Evolutionary conservation across 2,329 filamentous ascomycete species (phyloP).

Genomic region (Sclerotinia glacialis): DNA sequence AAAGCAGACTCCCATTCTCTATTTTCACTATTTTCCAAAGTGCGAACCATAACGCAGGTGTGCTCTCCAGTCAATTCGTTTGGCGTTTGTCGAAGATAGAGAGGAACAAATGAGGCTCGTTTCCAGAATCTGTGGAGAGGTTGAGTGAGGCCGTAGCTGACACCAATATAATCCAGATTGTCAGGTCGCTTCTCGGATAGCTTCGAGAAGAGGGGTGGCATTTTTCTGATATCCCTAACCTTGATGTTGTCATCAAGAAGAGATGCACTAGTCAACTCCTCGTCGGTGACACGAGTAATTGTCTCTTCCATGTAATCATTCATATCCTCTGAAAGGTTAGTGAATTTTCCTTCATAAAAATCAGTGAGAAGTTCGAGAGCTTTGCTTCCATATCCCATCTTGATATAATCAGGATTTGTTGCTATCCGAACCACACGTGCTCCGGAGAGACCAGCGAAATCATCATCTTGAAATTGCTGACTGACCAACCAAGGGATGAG

Average conservation of each 20-base stretch:
- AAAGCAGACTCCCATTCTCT: conserved; percentile 86
- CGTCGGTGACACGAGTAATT: conserved; percentile 79
- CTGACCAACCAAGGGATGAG: conserved; percentile 97
- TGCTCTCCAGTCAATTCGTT: conserved; percentile 98
- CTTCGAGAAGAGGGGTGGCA: conserved; percentile 91
- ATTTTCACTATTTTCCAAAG: conserved; percentile 67
- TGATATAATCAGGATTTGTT: conserved; percentile 88
- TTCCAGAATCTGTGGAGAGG: conserved; percentile 97
- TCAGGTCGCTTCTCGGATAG: conserved; percentile 79
- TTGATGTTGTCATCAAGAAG: conserved; percentile 85
- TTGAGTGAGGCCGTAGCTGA: conserved; percentile 88
- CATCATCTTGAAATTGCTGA: conserved; percentile 96
- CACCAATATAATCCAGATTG: conserved; percentile 85
- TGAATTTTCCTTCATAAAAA: conserved; percentile 93
- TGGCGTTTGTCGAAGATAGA: conserved; percentile 91
- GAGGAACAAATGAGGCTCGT: conserved; percentile 76
- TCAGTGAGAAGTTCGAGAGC: conserved; percentile 84
- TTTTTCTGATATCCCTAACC: conserved; percentile 82
- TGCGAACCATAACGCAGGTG: conserved; percentile 93
- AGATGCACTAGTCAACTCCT: conserved; percentile 71
- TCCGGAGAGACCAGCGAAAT: conserved; percentile 90
- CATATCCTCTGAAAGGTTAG: conserved; percentile 73
- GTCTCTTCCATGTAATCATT: conserved; percentile 50
- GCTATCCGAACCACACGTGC: conserved; percentile 92
- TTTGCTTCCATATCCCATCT: conserved; percentile 90